Percentiles rank a stretch among this genome's conserved stretches.
Evolutionary conservation across 2,329 filamentous ascomycete genomes (phyloP).

Genomic region (Monilinia fructigena): DNA sequence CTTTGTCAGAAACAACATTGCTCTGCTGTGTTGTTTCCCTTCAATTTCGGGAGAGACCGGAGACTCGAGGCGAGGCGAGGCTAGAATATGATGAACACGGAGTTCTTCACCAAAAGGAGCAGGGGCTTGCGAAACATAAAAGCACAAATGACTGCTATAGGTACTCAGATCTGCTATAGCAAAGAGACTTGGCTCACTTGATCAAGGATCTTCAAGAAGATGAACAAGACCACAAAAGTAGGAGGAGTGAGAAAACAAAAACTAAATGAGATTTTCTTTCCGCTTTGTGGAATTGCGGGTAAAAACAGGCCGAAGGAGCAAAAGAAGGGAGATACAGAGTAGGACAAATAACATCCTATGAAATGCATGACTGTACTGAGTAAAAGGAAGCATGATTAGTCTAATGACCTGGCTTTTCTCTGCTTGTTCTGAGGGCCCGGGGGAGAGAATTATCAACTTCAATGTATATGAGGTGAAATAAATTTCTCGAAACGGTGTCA

Average conservation of each 20-base stretch:
- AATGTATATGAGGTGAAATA: too few relatives aligned
- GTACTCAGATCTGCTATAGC: neutral
- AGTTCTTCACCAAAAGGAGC: neutral
- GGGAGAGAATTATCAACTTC: neutral
- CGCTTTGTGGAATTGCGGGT: neutral
- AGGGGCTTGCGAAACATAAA: neutral
- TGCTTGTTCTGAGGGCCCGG: neutral
- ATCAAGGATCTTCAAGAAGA: neutral
- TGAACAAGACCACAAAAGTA: neutral
- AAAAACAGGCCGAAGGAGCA: neutral
- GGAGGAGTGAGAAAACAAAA: neutral
- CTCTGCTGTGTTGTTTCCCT: neutral
- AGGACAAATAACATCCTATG: neutral
- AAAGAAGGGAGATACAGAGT: neutral
- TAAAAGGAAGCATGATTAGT: too few relatives aligned
- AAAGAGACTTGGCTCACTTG: slow-evolving; percentile 1
- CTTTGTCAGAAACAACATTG: neutral
- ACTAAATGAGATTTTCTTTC: neutral
- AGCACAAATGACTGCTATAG: neutral
- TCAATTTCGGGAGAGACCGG: slow-evolving; percentile 18
- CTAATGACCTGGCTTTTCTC: too few relatives aligned
- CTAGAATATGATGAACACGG: slow-evolving; percentile 14
- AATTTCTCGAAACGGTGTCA: too few relatives aligned
- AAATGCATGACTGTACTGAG: neutral
- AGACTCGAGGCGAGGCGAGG: slow-evolving; percentile 9